Base-by-base conservation (phyloP, 2,329 filamentous ascomycete species). In the Colletotrichum sp. region DNA sequence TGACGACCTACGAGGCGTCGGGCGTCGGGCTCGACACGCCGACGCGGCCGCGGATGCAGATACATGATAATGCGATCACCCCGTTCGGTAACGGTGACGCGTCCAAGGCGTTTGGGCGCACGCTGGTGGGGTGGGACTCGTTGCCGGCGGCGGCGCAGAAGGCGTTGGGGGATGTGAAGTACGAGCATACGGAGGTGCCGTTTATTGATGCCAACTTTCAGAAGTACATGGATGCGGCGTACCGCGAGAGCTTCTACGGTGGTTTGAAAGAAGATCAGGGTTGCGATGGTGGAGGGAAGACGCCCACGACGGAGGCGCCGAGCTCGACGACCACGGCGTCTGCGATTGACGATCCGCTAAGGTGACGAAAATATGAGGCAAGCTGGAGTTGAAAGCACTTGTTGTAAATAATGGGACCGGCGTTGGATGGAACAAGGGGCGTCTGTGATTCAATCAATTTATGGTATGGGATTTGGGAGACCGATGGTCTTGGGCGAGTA, bases 311-410 rank as follows among this genome's bases (percentile, higher is more conserved):
- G 2, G 39, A 49, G 6, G 39, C 39, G 0, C 39, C 39, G 39
- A 49, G 39, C 39, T 49, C 39, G 39, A n/a, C 39, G 18, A 49
- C 18, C 1, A 49, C 39, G 5, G 18, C 5, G 5, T 6, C 39
- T 49, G 39, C 39, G 9, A 49, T 49, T 49, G 9, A 49, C 18
- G 39, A 49, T 12, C 39, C 39, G 9, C 18, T n/a, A n/a, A 49
- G 18, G 6, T 49, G 0, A 49, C 18, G 3, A 2, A 49, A 9
- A 0, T 0, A 44, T 12, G 18, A 0, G 8, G 5, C 5, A 49
- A 0, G 2, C 18, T 49, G 39, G 18, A n/a, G 9, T 49, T 12
- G 9, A 2, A 1, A 3, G 2, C 39, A 49, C 5, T n/a, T 49
- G 2, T n/a, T 12, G 39, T 12, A 12, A 49, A 12, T n/a, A 49